phyloP scores from a whole-genome alignment of 2,329 filamentous ascomycete species.

The Colletotrichum eremochloae region DNA sequence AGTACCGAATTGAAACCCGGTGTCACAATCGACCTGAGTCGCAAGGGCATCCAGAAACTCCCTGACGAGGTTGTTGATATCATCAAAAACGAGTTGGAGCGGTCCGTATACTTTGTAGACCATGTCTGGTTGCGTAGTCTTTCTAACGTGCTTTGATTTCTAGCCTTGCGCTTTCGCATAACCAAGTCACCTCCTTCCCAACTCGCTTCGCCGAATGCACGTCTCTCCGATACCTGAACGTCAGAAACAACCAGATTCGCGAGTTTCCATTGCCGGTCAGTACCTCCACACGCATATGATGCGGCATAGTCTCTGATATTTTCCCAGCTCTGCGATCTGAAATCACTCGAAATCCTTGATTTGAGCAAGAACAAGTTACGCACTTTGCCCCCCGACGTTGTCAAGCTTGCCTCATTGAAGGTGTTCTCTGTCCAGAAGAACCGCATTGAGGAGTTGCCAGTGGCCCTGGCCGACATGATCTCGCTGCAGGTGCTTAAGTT shows the following conservation, averaged over 20 bases:
- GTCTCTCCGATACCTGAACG: conserved; percentile 83
- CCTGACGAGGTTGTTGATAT: conserved; percentile 82
- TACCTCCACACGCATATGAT: conserved; percentile 35
- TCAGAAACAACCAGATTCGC: conserved; percentile 80
- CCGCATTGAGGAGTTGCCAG: conserved; percentile 84
- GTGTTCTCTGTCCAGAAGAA: conserved; percentile 91
- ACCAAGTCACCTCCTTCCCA: conserved; percentile 78
- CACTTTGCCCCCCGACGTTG: conserved; percentile 82
- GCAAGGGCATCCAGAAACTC: conserved; percentile 78
- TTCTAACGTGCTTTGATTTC: conserved; percentile 28
- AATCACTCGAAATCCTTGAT: conserved; percentile 91
- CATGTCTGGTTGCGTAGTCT: conserved; percentile 13
- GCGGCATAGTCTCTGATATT: conserved; percentile 45
- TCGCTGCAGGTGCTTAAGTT: conserved; percentile 91
- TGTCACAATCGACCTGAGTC: conserved; percentile 83
- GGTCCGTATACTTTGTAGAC: conserved; percentile 60
- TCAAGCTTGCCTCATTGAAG: conserved; percentile 85
- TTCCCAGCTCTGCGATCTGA: conserved; percentile 83
- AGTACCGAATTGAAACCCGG: conserved; percentile 75
- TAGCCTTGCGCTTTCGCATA: conserved; percentile 86
- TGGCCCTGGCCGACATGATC: conserved; percentile 89
- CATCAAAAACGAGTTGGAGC: conserved; percentile 80
- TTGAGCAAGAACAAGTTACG: conserved; percentile 89
- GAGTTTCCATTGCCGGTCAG: conserved; percentile 71
- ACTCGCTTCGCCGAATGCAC: conserved; percentile 80